Percentiles rank a stretch among this genome's conserved stretches.
Evolutionary conservation across 345 rosid genomes (phyloP).

Genomic region (Eucalyptus sp.): DNA sequence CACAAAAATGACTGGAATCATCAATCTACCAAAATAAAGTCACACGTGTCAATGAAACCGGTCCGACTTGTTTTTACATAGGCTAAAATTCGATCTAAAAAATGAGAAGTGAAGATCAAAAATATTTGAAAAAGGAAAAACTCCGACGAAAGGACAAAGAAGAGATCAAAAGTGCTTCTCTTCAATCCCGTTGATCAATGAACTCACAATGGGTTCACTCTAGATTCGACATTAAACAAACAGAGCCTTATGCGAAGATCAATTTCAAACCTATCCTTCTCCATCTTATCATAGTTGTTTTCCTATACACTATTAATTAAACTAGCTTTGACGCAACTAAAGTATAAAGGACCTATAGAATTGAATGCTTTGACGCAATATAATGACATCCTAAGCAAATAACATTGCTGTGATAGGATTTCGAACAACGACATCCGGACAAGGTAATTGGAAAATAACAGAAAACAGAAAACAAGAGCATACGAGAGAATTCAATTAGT

Average conservation of each 20-base stretch:
- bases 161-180: background rate
- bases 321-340: background rate
- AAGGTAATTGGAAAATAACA: too few relatives aligned
- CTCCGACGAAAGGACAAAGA: rapidly evolving
- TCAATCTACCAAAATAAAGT: background rate
- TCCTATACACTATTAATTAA: background rate
- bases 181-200: background rate
- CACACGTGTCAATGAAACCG: background rate
- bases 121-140: too few relatives aligned
- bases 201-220: background rate
- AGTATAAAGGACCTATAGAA: background rate
- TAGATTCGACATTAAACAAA: background rate
- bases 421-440: background rate
- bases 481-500: background rate
- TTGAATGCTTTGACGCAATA: background rate
- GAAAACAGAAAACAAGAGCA: background rate
- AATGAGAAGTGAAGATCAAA: too few relatives aligned
- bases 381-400: background rate
- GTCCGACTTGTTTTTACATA: background rate
- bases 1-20: rapidly evolving
- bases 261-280: background rate
- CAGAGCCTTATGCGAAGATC: too few relatives aligned
- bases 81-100: background rate
- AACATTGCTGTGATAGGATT: background rate
- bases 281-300: background rate